These are phyloP conservation scores for Scorias spongiosa DNA, from an alignment of 2,329 filamentous ascomycete genomes.

Conservation along the genomic window DNA sequence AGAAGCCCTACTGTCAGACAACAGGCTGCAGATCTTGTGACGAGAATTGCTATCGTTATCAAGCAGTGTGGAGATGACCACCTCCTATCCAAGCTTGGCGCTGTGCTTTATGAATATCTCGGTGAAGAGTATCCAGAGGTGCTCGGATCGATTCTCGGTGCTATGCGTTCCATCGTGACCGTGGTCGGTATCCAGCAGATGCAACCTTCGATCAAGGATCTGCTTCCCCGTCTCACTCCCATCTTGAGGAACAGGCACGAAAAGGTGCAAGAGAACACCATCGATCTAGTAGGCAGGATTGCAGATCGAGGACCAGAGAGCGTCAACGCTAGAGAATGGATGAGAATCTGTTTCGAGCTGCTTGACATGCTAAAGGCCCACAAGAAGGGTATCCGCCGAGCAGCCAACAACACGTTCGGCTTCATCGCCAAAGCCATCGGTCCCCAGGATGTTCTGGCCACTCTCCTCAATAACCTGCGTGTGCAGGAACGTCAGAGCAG, in stretches of 20 bases:
- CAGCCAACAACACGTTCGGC: slow-evolving; percentile 98
- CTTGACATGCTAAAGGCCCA: slow-evolving; percentile 99
- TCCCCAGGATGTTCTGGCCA: slow-evolving; percentile 90
- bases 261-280: slow-evolving; percentile 98
- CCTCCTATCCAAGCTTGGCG: slow-evolving; percentile 84
- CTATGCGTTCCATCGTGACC: slow-evolving; percentile 87
- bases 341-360: slow-evolving; percentile 98
- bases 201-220: slow-evolving; percentile 94
- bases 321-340: slow-evolving; percentile 96
- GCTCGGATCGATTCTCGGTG: slow-evolving; percentile 87
- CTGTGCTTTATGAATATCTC: slow-evolving; percentile 93
- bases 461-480: slow-evolving; percentile 86
- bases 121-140: slow-evolving; percentile 98
- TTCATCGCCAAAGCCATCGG: slow-evolving; percentile 99
- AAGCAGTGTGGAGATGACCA: slow-evolving; percentile 95
- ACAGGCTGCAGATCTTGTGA: slow-evolving; percentile 91
- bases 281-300: slow-evolving; percentile 93
- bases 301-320: slow-evolving; percentile 92
- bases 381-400: slow-evolving; percentile 96
- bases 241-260: slow-evolving; percentile 97
- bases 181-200: slow-evolving; percentile 96
- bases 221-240: slow-evolving; percentile 88
- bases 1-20: slow-evolving; percentile 94
- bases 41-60: slow-evolving; percentile 96
- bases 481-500: slow-evolving; percentile 96